A percentile compares a stretch with the other conserved stretches of the same genome.
Evolutionary conservation across 768 basidiomycete genomes (phyloP).

Genomic region (Termitomyces sp.): DNA sequence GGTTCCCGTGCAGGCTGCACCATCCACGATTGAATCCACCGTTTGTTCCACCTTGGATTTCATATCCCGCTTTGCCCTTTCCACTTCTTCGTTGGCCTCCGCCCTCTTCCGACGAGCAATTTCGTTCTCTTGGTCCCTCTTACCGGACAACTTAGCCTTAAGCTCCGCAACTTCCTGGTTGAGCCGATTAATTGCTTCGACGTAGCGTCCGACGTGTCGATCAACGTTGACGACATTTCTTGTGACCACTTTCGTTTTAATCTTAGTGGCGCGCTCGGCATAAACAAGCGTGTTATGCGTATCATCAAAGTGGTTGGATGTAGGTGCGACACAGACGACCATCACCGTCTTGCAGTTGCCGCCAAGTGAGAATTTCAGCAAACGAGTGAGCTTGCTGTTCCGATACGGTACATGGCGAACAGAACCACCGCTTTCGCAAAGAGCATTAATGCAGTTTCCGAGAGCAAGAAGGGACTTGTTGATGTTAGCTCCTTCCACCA

Average conservation of each 20-base stretch:
- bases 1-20: conserved; percentile 70
- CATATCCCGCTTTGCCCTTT: conserved; percentile 71
- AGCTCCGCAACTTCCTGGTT: conserved; percentile 82
- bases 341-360: conserved; percentile 99
- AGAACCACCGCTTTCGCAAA: conserved; percentile 90
- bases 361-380: conserved; percentile 96
- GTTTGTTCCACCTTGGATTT: conserved; percentile 69
- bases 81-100: conserved; percentile 73
- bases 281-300: conserved; percentile 98
- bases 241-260: conserved; percentile 96
- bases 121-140: conserved; percentile 59
- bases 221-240: conserved; percentile 94
- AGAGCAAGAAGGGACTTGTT: conserved; percentile 97
- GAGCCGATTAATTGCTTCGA: conserved; percentile 89
- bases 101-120: conserved; percentile 60
- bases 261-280: conserved; percentile 96
- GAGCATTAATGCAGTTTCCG: conserved; percentile 97
- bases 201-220: conserved; percentile 92
- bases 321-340: conserved; percentile 97
- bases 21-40: conserved; percentile 67
- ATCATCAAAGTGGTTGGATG: conserved; percentile 95
- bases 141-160: conserved; percentile 80
- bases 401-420: conserved; percentile 92
- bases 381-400: conserved; percentile 95
- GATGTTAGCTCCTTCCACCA: conserved; percentile 99